phyloP scores from a whole-genome alignment of 345 rosid genomes.

The Euphorbia pulcherrima region DNA sequence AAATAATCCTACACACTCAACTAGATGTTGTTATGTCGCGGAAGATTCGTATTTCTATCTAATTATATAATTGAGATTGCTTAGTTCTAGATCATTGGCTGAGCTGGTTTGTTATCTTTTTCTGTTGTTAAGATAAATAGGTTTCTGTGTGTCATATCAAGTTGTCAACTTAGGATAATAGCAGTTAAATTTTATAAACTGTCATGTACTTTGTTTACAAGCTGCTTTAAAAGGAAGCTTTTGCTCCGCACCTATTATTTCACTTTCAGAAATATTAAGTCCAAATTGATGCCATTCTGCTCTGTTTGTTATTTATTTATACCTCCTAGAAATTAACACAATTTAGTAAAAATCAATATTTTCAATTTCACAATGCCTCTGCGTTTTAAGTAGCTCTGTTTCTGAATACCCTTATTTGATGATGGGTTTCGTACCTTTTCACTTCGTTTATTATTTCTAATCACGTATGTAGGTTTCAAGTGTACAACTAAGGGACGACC shows the following conservation, averaged over 20 bases:
- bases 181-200: not conserved
- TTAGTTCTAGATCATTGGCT: not conserved
- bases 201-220: not conserved
- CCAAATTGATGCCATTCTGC: not conserved
- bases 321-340: not conserved
- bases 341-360: not conserved
- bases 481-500: conserved; percentile 80
- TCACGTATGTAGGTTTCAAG: conserved; percentile 60
- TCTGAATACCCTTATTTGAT: not conserved
- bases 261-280: not conserved
- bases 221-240: not conserved
- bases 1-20: not conserved
- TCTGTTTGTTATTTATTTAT: not conserved
- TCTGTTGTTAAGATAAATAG: not conserved
- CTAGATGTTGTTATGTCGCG: not conserved
- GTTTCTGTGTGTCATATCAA: not conserved
- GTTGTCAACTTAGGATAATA: not conserved
- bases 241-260: not conserved
- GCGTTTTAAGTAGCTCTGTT: not conserved
- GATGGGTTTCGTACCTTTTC: not conserved
- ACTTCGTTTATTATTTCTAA: conserved; percentile 6
- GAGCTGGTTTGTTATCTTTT: not conserved
- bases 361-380: not conserved
- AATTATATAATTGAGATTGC: not conserved
- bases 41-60: not conserved